These are phyloP conservation scores for Lyophyllum atratum DNA, from an alignment of 768 basidiomycete species.

Conservation along the genomic window DNA sequence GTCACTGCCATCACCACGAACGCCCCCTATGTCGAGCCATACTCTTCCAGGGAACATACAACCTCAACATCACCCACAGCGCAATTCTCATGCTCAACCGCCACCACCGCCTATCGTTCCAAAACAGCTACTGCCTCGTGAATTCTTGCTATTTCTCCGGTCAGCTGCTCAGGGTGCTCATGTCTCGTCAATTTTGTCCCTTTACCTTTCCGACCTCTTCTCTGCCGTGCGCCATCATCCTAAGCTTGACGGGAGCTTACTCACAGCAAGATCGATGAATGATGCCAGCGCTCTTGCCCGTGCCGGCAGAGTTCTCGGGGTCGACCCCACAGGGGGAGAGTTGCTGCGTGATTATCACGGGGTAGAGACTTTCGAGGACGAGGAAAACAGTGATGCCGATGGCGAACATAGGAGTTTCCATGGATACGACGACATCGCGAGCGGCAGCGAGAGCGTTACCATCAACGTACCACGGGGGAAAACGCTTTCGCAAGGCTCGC, in stretches of 20 bases:
- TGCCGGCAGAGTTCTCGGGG: constrained; percentile 66
- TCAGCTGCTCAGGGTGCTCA: constrained; percentile 36
- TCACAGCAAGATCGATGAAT: constrained; percentile 59
- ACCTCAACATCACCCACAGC: constrained; percentile 17
- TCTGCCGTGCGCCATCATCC: constrained; percentile 73
- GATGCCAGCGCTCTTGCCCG: constrained; percentile 71
- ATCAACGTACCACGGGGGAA: constrained; percentile 11
- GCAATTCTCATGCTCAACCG: constrained; percentile 18
- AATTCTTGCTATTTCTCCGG: constrained; percentile 32
- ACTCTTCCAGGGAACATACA: constrained; percentile 14
- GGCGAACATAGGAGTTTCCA: constrained; percentile 1
- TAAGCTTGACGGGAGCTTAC: constrained; percentile 65
- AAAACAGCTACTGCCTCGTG: constrained; percentile 26
- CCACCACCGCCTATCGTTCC: constrained; percentile 25
- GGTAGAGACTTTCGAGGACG: background rate
- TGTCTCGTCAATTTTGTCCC: constrained; percentile 50
- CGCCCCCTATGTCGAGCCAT: constrained; percentile 27
- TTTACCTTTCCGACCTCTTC: constrained; percentile 72
- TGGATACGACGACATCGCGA: constrained; percentile 14
- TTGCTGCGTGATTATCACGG: constrained; percentile 28
- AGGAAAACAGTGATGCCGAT: background rate
- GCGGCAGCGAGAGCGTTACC: constrained; percentile 16
- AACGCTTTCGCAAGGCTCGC: constrained; percentile 1
- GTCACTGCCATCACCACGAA: constrained; percentile 23
- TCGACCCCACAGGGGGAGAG: constrained; percentile 61